Conservation (phyloP, 1,139 yeast genomes). For the Nakaseomyces uthaithaninus region DNA sequence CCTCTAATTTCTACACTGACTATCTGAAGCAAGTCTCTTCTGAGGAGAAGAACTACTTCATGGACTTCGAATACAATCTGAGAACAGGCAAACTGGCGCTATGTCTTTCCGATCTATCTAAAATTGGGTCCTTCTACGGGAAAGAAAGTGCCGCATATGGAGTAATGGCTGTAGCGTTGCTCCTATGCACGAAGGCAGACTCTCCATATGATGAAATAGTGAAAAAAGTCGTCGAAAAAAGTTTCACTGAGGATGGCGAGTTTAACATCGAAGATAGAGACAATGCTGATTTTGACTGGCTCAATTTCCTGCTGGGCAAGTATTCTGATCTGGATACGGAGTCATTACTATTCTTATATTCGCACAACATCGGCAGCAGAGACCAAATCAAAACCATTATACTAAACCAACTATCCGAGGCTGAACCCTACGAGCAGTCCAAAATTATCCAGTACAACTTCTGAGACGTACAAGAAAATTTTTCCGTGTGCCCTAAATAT, state of each 20-base stretch:
- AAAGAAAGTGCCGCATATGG: slow-evolving; percentile 19
- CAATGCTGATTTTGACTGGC: slow-evolving; percentile 23
- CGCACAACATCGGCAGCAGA: slow-evolving; percentile 11
- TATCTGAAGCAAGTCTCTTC: slow-evolving; percentile 32
- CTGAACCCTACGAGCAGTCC: slow-evolving; percentile 26
- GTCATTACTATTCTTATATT: slow-evolving; percentile 20
- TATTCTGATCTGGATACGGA: slow-evolving; percentile 14
- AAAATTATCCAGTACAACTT: slow-evolving; percentile 26
- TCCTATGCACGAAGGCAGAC: slow-evolving; percentile 20
- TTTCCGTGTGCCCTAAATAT: no score
- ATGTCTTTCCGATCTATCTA: slow-evolving; percentile 38
- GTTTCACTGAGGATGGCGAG: slow-evolving; percentile 28
- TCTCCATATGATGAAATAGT: slow-evolving; percentile 27
- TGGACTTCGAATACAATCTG: slow-evolving; percentile 40
- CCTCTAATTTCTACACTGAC: slow-evolving; percentile 34
- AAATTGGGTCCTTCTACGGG: slow-evolving; percentile 22
- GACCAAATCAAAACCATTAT: slow-evolving; percentile 20
- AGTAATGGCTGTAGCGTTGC: slow-evolving; percentile 23
- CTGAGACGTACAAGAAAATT: slow-evolving; percentile 7
- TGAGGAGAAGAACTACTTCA: slow-evolving; percentile 32
- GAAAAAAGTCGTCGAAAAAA: slow-evolving; percentile 33
- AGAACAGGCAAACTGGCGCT: slow-evolving; percentile 40
- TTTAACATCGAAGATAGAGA: slow-evolving; percentile 20
- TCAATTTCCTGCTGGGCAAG: slow-evolving; percentile 15
- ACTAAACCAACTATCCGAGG: slow-evolving; percentile 16